A percentile compares a stretch with the other conserved stretches of the same genome.
Evolutionary conservation across 2,329 filamentous ascomycete species (phyloP).

Genomic region (Periconia macrospinosa): DNA sequence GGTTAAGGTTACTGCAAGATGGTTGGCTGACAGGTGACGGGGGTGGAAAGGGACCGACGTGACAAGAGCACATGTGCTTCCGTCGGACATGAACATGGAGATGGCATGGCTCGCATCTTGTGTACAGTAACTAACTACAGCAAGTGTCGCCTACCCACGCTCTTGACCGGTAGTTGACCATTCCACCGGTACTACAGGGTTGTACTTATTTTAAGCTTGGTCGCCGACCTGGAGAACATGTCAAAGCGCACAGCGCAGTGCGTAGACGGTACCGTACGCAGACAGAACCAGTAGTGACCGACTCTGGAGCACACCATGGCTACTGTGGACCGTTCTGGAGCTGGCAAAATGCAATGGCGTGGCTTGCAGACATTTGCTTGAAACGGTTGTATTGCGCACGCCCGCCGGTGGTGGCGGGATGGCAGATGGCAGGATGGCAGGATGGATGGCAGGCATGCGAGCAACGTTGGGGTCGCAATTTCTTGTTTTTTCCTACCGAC

Average conservation of each 20-base stretch:
- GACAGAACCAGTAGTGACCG: not conserved
- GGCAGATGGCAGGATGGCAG: too few species aligned
- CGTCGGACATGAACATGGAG: not conserved
- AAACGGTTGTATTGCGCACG: not conserved
- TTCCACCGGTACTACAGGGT: conserved; percentile 20
- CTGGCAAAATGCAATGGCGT: conserved; percentile 15
- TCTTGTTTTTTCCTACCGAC: not conserved
- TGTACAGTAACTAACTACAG: too few species aligned
- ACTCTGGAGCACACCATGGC: not conserved
- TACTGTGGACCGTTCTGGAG: conserved; percentile 13
- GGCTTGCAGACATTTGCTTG: conserved; percentile 20
- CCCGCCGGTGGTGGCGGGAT: not conserved
- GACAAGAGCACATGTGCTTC: not conserved
- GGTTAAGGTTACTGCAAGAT: not conserved
- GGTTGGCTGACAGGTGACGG: conserved; percentile 17
- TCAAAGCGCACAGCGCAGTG: not conserved
- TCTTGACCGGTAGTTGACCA: conserved; percentile 8
- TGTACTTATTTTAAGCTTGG: conserved; percentile 25
- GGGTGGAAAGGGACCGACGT: not conserved
- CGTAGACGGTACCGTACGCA: conserved; percentile 2
- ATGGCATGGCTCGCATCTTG: not conserved
- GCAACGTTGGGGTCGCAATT: not conserved
- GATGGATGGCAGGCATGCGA: not conserved
- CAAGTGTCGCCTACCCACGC: conserved; percentile 23
- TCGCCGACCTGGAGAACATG: conserved; percentile 6